A percentile compares a stretch with the other conserved stretches of the same genome.
Evolutionary conservation across 225 moss, liverwort and hornwort species (phyloP).

Genomic region (Sphagnum contortum): DNA sequence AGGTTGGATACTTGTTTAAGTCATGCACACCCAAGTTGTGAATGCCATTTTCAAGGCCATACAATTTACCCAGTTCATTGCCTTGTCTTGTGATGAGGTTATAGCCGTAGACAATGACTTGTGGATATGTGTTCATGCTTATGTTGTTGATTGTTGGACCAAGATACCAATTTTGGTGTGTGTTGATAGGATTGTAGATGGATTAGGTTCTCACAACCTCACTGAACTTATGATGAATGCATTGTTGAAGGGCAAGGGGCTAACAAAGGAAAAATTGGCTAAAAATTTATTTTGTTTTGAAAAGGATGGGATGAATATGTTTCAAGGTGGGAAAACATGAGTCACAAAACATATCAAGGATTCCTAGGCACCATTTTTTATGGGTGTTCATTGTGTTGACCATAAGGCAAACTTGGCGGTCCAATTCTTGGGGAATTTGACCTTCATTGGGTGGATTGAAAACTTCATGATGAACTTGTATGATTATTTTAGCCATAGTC

Average conservation of each 20-base stretch:
- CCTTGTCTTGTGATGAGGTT: neutral
- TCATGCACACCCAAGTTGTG: neutral
- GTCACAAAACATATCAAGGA: neutral
- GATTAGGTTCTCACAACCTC: neutral
- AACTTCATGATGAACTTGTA: neutral
- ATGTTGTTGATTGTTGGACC: neutral
- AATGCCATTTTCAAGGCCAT: neutral
- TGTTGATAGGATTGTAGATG: neutral
- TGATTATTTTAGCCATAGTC: neutral
- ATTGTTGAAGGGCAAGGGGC: neutral
- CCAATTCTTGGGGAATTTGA: neutral
- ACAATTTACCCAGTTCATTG: neutral
- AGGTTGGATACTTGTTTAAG: neutral
- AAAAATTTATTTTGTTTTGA: neutral
- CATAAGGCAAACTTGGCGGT: neutral
- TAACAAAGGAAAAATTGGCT: neutral
- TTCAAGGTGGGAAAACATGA: neutral
- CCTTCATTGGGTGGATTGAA: neutral
- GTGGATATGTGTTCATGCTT: neutral
- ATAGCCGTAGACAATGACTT: neutral
- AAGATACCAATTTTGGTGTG: neutral
- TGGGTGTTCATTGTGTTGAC: neutral
- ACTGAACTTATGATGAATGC: neutral
- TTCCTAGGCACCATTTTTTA: neutral
- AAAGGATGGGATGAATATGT: neutral